These are phyloP conservation scores for Xylogone sp. DNA, from an alignment of 2,329 filamentous ascomycete genomes.

Conservation along the genomic window DNA sequence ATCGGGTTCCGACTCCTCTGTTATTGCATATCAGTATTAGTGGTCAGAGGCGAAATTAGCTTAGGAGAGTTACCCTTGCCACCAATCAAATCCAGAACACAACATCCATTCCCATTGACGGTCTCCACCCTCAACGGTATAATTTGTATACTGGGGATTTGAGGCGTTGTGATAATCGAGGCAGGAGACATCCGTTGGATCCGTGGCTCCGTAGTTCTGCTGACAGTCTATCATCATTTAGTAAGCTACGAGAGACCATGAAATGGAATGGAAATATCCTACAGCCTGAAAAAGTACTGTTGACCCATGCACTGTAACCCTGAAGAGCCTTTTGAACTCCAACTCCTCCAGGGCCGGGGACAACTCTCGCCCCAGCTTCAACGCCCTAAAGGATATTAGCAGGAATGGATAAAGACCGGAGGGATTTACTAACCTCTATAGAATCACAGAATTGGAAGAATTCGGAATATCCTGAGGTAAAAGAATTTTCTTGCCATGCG, in stretches of 20 bases:
- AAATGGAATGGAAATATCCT: no score
- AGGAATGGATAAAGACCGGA: not conserved
- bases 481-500: conserved; percentile 49
- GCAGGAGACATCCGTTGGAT: conserved; percentile 38
- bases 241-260: no score
- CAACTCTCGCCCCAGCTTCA: conserved; percentile 13
- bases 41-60: not conserved
- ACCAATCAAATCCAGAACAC: conserved; percentile 54
- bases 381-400: conserved; percentile 12
- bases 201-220: conserved; percentile 38
- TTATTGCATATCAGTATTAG: not conserved
- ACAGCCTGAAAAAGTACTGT: conserved; percentile 38
- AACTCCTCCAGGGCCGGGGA: conserved; percentile 36
- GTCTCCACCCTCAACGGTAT: conserved; percentile 31
- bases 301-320: conserved; percentile 48
- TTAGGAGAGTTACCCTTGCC: conserved; percentile 37
- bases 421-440: conserved; percentile 26
- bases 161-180: conserved; percentile 45
- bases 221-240: conserved; percentile 40
- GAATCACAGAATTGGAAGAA: conserved; percentile 35
- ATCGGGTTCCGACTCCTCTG: conserved; percentile 32
- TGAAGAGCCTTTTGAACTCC: conserved; percentile 43
- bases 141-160: conserved; percentile 45
- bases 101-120: conserved; percentile 54
- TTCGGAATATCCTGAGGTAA: conserved; percentile 38